Percentiles rank a stretch among this genome's conserved stretches.
These are phyloP conservation scores for Arthrobotrys conoides DNA, from an alignment of 2,329 filamentous ascomycete genomes.

Conservation along the genomic window DNA sequence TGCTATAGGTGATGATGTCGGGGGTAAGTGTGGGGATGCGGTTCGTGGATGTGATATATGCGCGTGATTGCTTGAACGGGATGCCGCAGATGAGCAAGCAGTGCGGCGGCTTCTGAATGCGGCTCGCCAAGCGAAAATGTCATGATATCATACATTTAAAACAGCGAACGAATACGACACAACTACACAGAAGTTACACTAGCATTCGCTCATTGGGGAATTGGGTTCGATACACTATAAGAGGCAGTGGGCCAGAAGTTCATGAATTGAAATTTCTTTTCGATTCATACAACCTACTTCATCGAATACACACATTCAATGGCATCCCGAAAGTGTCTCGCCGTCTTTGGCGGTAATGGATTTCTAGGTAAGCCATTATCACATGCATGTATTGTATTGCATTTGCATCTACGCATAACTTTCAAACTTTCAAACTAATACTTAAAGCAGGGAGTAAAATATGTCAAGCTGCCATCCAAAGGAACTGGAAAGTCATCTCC, in stretches of 20 bases:
- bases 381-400: constrained; percentile 2
- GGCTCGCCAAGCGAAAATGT: constrained; percentile 38
- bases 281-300: background rate
- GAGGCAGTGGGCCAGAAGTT: background rate
- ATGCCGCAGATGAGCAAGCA: constrained; percentile 25
- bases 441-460: constrained; percentile 46
- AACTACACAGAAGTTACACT: background rate
- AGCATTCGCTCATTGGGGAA: constrained; percentile 1
- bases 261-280: background rate
- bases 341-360: constrained; percentile 59
- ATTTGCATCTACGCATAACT: background rate
- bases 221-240: background rate
- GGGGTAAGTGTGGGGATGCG: background rate
- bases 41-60: constrained; percentile 31
- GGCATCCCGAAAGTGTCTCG: constrained; percentile 47
- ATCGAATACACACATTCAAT: background rate
- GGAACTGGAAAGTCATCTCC: constrained; percentile 60
- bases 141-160: constrained; percentile 57
- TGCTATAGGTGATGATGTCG: constrained; percentile 22
- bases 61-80: constrained; percentile 46
- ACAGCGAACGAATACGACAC: background rate
- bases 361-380: constrained; percentile 38
- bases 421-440: constrained; percentile 10
- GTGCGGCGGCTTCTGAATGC: constrained; percentile 28
- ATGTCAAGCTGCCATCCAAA: constrained; percentile 53